Base-by-base conservation (phyloP, 441 rosid species). In the Mallotus repandus region DNA sequence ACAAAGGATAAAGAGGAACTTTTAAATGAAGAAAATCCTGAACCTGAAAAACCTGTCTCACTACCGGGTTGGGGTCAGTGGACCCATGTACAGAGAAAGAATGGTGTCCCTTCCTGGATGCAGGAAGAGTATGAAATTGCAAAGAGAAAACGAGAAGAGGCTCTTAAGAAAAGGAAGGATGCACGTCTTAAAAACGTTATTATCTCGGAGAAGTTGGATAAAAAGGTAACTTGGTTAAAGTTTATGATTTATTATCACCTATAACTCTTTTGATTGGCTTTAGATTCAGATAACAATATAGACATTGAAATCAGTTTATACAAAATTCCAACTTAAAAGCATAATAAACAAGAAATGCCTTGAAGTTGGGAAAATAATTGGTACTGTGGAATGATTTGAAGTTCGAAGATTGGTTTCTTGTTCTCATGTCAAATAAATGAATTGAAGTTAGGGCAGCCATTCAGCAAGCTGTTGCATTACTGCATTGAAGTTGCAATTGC, bases 41-140 rank as follows among this genome's bases (percentile, higher is more conserved):
- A 91, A 79, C 92, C 92, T 13, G 97, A 95, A 76, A 90, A 91
- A 72, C 98, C 93, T 1, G 82, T 84, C 82, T 57, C 84, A 73
- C 81, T 91, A 67, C 97, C 97, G 52, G 98, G 97, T 69, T 91
- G 98, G 98, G 98, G 98, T 63, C 92, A 95, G 71, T 95, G 98
- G 98, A 88, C 93, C n/a, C 46, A 83, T 59, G 48, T 87, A 73
- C 96, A 93, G 80, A 78, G 76, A 52, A 95, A 86, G 86, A 93
- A 85, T 79, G 99, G 97, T 49, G 61, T 86, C 71, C 97, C 97
- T 72, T 80, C 88, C 35, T 91, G 97, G 95, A 93, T 91, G 93
- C 68, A 84, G 73, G 83, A 79, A 72, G 91, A 91, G 78, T 92
- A 95, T 71, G 92, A 91, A 70, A 84, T 66, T 62, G 93, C 95